phyloP scores from a whole-genome alignment of 176 grass and related monocot genomes.

The Elymus sibiricus region DNA sequence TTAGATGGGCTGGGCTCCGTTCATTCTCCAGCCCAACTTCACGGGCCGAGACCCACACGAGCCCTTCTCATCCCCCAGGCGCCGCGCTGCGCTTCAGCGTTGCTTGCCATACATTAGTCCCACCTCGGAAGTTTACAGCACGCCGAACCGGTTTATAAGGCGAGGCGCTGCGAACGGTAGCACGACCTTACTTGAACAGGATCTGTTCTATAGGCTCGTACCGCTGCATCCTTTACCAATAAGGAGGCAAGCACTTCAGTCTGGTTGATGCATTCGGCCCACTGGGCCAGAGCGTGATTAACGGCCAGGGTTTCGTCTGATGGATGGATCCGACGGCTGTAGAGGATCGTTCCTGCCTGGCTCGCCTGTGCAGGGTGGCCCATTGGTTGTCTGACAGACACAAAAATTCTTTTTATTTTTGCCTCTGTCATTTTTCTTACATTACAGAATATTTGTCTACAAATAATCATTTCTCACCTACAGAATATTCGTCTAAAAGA shows the following conservation, averaged over 20 bases:
- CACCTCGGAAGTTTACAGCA: neutral
- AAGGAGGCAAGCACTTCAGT: neutral
- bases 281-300: neutral
- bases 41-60: neutral
- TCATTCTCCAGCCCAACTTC: neutral
- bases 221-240: neutral
- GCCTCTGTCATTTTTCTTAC: too few species aligned
- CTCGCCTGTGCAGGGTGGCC: too few species aligned
- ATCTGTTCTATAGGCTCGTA: neutral
- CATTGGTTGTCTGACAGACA: too few species aligned
- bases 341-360: neutral
- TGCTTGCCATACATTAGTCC: too few species aligned
- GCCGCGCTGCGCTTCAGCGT: too few species aligned
- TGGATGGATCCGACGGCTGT: neutral
- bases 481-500: too few species aligned
- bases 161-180: rapidly evolving
- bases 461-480: too few species aligned
- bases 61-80: too few species aligned
- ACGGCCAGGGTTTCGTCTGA: neutral
- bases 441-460: too few species aligned
- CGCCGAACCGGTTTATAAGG: neutral
- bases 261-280: neutral
- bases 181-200: neutral
- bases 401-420: too few species aligned
- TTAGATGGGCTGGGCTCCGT: too few species aligned